Base-by-base conservation (phyloP, 108 stramenopile species). In the Nitzschia sp. region DNA sequence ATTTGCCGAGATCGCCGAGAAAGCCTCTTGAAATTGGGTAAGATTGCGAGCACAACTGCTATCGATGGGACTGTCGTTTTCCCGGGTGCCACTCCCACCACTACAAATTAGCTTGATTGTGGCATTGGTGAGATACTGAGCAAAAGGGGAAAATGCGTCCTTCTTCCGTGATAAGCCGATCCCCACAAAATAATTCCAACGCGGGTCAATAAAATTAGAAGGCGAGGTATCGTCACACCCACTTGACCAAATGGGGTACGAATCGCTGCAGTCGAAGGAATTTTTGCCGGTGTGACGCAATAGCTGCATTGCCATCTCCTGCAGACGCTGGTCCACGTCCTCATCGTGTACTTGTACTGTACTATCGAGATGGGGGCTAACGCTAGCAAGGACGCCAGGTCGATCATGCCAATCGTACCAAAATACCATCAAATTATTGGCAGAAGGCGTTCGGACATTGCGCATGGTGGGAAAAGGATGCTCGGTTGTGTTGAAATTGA, bases 171-270 rank as follows among this genome's bases (percentile, higher is more conserved):
- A 21, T 16, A 50, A n/a, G 4, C 48, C 48, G 19, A 50, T 8
- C 5, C 48, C 48, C 4, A 50, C 19, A 50, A 50, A 50, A n/a
- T 50, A 50, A n/a, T 50, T 50, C 48, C 48, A 50, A 21, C 48
- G 13, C 21, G 48, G 48, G 19, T 50, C 48, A 50, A 50, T 50
- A 50, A n/a, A 21, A 21, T 21, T 50, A 5, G 48, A 50, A n/a
- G 48, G 19, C 4, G 48, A 16, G 25, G 9, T 57, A n/a, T 29
- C 28, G 13, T 4, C 9, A 56, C 71, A 73, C 11, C 84, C 84
- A 22, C 60, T 53, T 16, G 80, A 63, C 84, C 84, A 85, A 38
- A 85, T 27, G 15, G 84, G 77, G 45, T 65, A 81, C 26, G 69
- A 58, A 21, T 22, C 48, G 11, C 78, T 80, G 58, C 84, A 85